Evolutionary conservation across 768 basidiomycete species (phyloP).

Genomic region (Leccinum broughii): DNA sequence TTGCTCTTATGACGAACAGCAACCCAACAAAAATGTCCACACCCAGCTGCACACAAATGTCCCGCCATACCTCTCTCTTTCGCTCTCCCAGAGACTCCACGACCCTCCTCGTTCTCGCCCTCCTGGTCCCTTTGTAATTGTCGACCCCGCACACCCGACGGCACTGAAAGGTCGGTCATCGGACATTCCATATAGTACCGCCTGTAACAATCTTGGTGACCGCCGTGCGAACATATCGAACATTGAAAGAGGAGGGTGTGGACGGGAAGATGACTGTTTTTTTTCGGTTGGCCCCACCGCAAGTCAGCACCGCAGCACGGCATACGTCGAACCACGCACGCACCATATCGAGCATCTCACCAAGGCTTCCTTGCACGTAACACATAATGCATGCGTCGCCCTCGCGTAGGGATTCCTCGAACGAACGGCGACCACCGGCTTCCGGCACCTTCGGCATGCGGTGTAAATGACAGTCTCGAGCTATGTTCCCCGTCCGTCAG

Average conservation of each 20-base stretch:
- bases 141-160: slow-evolving; percentile 23
- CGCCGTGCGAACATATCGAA: slow-evolving; percentile 75
- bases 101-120: slow-evolving; percentile 16
- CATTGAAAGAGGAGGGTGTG: slow-evolving; percentile 71
- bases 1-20: slow-evolving; percentile 23
- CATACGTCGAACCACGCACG: slow-evolving; percentile 39
- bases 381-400: slow-evolving; percentile 57
- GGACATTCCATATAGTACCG: slow-evolving; percentile 63
- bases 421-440: slow-evolving; percentile 49
- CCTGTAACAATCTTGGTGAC: slow-evolving; percentile 77
- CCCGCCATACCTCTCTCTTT: slow-evolving; percentile 36
- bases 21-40: slow-evolving; percentile 82
- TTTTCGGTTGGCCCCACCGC: not conserved
- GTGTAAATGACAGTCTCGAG: slow-evolving; percentile 73
- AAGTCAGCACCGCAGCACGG: slow-evolving; percentile 1
- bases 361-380: slow-evolving; percentile 49
- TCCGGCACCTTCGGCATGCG: slow-evolving; percentile 67
- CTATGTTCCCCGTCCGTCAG: slow-evolving; percentile 42
- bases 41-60: slow-evolving; percentile 76
- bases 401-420: slow-evolving; percentile 30
- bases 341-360: slow-evolving; percentile 74
- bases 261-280: slow-evolving; percentile 70
- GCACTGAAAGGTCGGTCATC: slow-evolving; percentile 44
- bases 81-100: not conserved
- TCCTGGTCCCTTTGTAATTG: slow-evolving; percentile 20